phyloP scores from a whole-genome alignment of 192 early-diverging fungal genomes.

The Borealophlyctis nickersoniae region DNA sequence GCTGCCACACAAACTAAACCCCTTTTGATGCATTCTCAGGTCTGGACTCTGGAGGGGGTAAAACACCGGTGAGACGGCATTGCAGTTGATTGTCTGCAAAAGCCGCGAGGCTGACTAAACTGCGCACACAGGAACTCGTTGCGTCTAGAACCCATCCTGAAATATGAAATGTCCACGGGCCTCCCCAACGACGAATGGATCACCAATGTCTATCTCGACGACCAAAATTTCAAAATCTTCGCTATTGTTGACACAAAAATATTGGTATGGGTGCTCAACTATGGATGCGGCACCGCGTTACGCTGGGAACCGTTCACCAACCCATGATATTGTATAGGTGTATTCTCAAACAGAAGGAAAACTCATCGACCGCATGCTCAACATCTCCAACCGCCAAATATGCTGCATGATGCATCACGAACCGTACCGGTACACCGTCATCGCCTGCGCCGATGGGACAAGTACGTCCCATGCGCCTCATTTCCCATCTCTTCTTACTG shows the following conservation, averaged over 20 bases:
- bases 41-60: slow-evolving; percentile 24
- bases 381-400: slow-evolving; percentile 36
- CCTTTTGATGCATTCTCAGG: too few species aligned
- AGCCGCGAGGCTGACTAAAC: too few species aligned
- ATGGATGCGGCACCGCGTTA: too few species aligned
- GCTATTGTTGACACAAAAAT: slow-evolving; percentile 40
- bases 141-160: slow-evolving; percentile 20
- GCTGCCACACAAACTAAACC: background rate
- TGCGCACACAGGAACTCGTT: slow-evolving; percentile 26
- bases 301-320: too few species aligned
- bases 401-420: slow-evolving; percentile 36
- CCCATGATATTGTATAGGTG: slow-evolving; percentile 16
- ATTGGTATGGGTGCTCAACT: slow-evolving; percentile 27
- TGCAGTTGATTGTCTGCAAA: background rate
- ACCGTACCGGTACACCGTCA: slow-evolving; percentile 42
- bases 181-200: slow-evolving; percentile 47
- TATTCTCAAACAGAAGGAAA: slow-evolving; percentile 20
- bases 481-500: background rate
- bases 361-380: slow-evolving; percentile 27
- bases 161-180: slow-evolving; percentile 17
- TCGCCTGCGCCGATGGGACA: slow-evolving; percentile 45
- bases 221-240: slow-evolving; percentile 26
- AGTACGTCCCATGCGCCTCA: too few species aligned
- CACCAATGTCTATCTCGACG: slow-evolving; percentile 31
- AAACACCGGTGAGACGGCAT: slow-evolving; percentile 14